Base-by-base conservation (phyloP, 352 stramenopile genomes). In the Pythium brachiatum region DNA sequence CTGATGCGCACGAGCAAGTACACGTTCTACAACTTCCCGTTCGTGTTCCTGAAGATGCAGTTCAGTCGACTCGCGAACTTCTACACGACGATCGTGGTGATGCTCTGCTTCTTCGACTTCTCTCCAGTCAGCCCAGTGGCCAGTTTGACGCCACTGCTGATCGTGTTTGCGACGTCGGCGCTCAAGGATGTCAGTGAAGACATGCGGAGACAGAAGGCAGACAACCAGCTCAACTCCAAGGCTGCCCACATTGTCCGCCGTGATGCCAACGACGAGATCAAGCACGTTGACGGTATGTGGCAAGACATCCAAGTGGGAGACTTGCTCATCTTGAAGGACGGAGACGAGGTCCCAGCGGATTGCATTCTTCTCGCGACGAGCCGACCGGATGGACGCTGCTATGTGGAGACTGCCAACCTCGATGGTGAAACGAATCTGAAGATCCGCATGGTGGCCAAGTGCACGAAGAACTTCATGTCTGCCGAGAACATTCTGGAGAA, bases 381-480 rank as follows among this genome's bases (percentile, higher is more conserved):
- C 55, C 79, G 83, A 27, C 46, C 79, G 0, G 86, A 94, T 65
- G 88, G 88, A 1, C 73, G 85, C 16, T 94, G 82, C 56, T 95
- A 95, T 57, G 76, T 96, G 1, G 86, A 96, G 60, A 96, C 88
- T 23, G 80, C 83, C 4, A 96, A 95, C 46, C 55, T 96, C 43
- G 88, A 96, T 58, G 88, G 88, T 12, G 88, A 96, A 70, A 96
- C 88, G 16, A 95, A 95, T 53, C 60, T 96, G 39, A 96, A 96
- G 60, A 94, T 96, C 46, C 80, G 88, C n/a, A 79, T 70, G 23
- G 83, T 92, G 5, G 75, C 82, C 4, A 89, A 83, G 48, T 80
- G 76, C 47, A 94, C 84, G 18, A 93, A 93, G 53, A 72, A 89
- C 32, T 92, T 90, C 38, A 29, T 86, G 66, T 79, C 79, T 16